Percentiles rank a stretch among this genome's conserved stretches.
Conservation (phyloP, 1,284 basidiomycete genomes). For the Ceratobasidium sp. region DNA sequence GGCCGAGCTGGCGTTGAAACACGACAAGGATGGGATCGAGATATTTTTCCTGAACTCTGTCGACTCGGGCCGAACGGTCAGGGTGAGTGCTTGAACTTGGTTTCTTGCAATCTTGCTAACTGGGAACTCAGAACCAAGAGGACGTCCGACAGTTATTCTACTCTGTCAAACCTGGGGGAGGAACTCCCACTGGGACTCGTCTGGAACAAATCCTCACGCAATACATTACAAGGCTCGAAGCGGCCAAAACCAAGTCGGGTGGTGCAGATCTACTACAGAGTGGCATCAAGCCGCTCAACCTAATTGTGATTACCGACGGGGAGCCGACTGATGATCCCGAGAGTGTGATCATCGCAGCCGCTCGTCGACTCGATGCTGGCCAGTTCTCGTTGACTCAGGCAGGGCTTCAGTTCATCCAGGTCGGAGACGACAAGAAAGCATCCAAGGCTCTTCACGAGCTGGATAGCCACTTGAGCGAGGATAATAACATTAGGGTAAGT, state of each 20-base stretch:
- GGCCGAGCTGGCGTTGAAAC: conserved; percentile 53
- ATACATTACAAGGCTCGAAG: conserved; percentile 57
- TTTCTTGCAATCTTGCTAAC: background rate
- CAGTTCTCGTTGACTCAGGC: conserved; percentile 55
- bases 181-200: conserved; percentile 59
- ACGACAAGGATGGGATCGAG: conserved; percentile 60
- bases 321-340: conserved; percentile 59
- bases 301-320: conserved; percentile 68
- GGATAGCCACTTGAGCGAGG: conserved; percentile 42
- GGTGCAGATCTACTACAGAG: background rate
- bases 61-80: conserved; percentile 25
- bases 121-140: background rate
- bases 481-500: conserved; percentile 51
- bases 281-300: conserved; percentile 60
- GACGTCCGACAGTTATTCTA: conserved; percentile 54
- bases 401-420: conserved; percentile 55
- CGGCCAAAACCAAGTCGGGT: conserved; percentile 45
- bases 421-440: conserved; percentile 50
- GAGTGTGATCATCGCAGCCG: conserved; percentile 57
- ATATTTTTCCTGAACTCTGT: conserved; percentile 57
- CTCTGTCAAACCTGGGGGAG: conserved; percentile 53
- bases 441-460: conserved; percentile 52
- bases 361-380: conserved; percentile 57
- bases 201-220: conserved; percentile 56
- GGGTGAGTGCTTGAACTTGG: conserved; percentile 19